phyloP scores from a whole-genome alignment of 768 basidiomycete species.

The Steccherinum ochraceum region DNA sequence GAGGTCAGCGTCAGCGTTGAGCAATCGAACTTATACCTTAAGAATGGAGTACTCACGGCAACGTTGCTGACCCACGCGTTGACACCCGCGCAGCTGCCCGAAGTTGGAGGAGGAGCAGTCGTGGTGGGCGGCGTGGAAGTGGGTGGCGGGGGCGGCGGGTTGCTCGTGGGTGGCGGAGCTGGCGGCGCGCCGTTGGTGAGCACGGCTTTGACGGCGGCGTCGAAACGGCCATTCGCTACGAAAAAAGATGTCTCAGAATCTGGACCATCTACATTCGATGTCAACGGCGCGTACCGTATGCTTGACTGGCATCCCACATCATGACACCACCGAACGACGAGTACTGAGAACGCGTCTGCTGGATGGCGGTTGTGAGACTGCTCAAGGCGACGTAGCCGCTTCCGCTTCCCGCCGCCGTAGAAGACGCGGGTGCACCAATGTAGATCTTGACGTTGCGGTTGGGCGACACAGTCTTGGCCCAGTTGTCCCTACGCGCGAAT shows the following conservation, averaged over 20 bases:
- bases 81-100: constrained; percentile 20
- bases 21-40: not conserved
- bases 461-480: constrained; percentile 52
- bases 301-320: constrained; percentile 31
- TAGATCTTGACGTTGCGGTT: constrained; percentile 60
- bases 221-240: constrained; percentile 20
- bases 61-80: constrained; percentile 21
- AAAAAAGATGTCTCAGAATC: too few relatives aligned
- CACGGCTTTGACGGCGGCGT: constrained; percentile 18
- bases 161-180: constrained; percentile 7
- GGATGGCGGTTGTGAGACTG: constrained; percentile 41
- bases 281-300: constrained; percentile 14
- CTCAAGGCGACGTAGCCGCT: constrained; percentile 49
- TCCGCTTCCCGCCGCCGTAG: constrained; percentile 47
- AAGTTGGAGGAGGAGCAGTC: constrained; percentile 6
- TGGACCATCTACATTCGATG: too few relatives aligned
- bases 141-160: not conserved
- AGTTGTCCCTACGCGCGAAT: constrained; percentile 43
- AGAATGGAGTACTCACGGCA: constrained; percentile 13
- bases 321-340: constrained; percentile 58
- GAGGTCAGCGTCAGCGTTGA: not conserved
- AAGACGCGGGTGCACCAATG: constrained; percentile 58
- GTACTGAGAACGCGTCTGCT: constrained; percentile 47
- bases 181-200: constrained; percentile 11
- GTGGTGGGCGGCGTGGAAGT: constrained; percentile 10